A percentile compares a stretch with the other conserved stretches of the same genome.
These are phyloP conservation scores for Camelina sativa DNA, from an alignment of 345 rosid species.

Conservation along the genomic window DNA sequence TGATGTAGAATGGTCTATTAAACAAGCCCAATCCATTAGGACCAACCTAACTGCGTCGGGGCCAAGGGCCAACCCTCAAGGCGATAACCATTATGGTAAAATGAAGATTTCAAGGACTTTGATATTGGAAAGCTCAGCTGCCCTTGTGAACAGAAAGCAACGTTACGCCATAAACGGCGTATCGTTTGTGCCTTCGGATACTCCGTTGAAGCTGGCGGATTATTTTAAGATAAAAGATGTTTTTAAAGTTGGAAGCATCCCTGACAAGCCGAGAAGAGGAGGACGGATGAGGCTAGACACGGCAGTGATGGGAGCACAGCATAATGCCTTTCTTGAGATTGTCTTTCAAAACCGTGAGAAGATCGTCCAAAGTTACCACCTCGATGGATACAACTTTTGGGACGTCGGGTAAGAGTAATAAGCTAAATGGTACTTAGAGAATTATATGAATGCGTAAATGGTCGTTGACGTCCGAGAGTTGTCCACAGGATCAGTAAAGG, in stretches of 20 bases:
- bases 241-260: slow-evolving; percentile 67
- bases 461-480: neutral
- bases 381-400: slow-evolving; percentile 81
- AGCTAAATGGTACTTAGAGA: neutral
- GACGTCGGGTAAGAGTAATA: slow-evolving; percentile 71
- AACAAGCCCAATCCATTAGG: slow-evolving; percentile 80
- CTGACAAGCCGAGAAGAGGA: slow-evolving; percentile 50
- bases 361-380: slow-evolving; percentile 80
- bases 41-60: slow-evolving; percentile 80
- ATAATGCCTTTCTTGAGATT: slow-evolving; percentile 65
- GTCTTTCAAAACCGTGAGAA: slow-evolving; percentile 75
- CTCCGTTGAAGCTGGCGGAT: slow-evolving; percentile 85
- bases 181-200: slow-evolving; percentile 66
- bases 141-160: slow-evolving; percentile 59
- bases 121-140: slow-evolving; percentile 66
- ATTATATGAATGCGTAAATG: neutral
- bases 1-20: slow-evolving; percentile 59
- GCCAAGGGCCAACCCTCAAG: slow-evolving; percentile 91
- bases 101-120: slow-evolving; percentile 63
- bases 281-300: slow-evolving; percentile 58
- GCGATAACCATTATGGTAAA: slow-evolving; percentile 82
- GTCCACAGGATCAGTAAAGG: slow-evolving; percentile 74
- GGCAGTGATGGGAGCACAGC: slow-evolving; percentile 72
- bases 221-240: slow-evolving; percentile 73
- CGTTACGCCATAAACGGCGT: slow-evolving; percentile 77